These are phyloP conservation scores for Graphium sp. DNA, from an alignment of 2,329 filamentous ascomycete species.

Conservation along the genomic window DNA sequence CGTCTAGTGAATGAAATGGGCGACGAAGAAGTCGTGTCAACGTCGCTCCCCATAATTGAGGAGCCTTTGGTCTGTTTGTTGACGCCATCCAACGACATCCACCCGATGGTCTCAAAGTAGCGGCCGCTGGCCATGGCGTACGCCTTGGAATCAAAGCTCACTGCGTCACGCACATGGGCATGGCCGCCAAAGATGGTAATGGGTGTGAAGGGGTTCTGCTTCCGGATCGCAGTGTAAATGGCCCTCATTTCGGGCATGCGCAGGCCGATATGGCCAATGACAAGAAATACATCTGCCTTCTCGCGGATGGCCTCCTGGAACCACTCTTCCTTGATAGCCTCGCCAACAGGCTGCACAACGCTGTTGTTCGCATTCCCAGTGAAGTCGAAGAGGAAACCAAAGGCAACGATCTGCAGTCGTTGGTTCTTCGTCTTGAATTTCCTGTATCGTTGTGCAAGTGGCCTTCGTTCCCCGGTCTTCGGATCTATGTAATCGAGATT, in stretches of 20 bases:
- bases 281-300: slow-evolving; percentile 73
- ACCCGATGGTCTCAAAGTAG: slow-evolving; percentile 91
- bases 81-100: slow-evolving; percentile 66
- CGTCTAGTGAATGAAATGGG: slow-evolving; percentile 51
- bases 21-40: no score
- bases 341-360: slow-evolving; percentile 60
- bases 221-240: slow-evolving; percentile 64
- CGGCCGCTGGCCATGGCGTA: slow-evolving; percentile 74
- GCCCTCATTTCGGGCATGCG: slow-evolving; percentile 63
- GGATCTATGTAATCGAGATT: slow-evolving; percentile 81
- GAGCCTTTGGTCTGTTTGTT: slow-evolving; percentile 14
- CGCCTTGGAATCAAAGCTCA: slow-evolving; percentile 60
- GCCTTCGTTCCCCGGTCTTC: slow-evolving; percentile 50
- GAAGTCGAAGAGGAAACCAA: slow-evolving; percentile 94
- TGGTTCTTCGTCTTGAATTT: slow-evolving; percentile 88
- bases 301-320: slow-evolving; percentile 75
- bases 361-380: slow-evolving; percentile 83
- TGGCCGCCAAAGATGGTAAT: slow-evolving; percentile 91
- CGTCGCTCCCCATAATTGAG: no score
- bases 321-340: slow-evolving; percentile 73
- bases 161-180: slow-evolving; percentile 73
- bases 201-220: slow-evolving; percentile 60
- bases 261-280: slow-evolving; percentile 72
- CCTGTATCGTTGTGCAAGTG: slow-evolving; percentile 67
- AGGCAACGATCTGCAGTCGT: slow-evolving; percentile 66